Evolutionary conservation across 495 filamentous ascomycete species (phyloP).

Genomic region (Annulohypoxylon bovei): DNA sequence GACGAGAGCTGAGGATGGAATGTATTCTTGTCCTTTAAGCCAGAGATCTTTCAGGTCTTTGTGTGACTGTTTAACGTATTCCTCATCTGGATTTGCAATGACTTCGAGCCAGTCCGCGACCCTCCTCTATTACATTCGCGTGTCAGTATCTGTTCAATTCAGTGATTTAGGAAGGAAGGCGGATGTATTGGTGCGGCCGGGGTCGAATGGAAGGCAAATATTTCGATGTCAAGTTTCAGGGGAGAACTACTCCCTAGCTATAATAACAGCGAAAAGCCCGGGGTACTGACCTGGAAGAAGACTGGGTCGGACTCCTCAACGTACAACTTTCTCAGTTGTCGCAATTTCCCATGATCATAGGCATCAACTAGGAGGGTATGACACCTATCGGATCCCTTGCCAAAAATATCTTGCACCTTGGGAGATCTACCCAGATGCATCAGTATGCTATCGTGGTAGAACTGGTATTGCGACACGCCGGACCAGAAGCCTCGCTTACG

Average conservation of each 20-base stretch:
- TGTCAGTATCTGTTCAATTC: slow-evolving; percentile 16
- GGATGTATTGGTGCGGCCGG: background rate
- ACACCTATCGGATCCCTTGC: slow-evolving; percentile 28
- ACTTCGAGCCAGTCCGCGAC: slow-evolving; percentile 27
- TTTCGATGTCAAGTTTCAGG: background rate
- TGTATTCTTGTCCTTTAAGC: slow-evolving; percentile 32
- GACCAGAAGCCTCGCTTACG: slow-evolving; percentile 37
- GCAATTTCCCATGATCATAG: slow-evolving; percentile 20
- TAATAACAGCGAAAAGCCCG: background rate
- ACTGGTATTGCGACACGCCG: slow-evolving; percentile 33
- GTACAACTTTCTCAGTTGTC: slow-evolving; percentile 29
- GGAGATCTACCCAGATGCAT: slow-evolving; percentile 41
- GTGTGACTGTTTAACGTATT: slow-evolving; percentile 21
- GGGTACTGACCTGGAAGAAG: slow-evolving; percentile 34
- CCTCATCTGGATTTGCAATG: slow-evolving; percentile 9
- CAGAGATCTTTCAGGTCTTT: slow-evolving; percentile 30
- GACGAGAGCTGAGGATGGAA: slow-evolving; percentile 17
- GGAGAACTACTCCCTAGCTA: background rate
- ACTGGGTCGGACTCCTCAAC: slow-evolving; percentile 32
- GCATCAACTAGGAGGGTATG: slow-evolving; percentile 31
- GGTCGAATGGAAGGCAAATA: background rate
- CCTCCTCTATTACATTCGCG: slow-evolving; percentile 14
- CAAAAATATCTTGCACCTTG: slow-evolving; percentile 34
- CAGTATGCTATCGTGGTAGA: slow-evolving; percentile 41
- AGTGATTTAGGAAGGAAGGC: background rate